Percentiles rank a stretch among this genome's conserved stretches.
phyloP scores from a whole-genome alignment of 495 filamentous ascomycete species.

The Tuber microsphaerosporum region DNA sequence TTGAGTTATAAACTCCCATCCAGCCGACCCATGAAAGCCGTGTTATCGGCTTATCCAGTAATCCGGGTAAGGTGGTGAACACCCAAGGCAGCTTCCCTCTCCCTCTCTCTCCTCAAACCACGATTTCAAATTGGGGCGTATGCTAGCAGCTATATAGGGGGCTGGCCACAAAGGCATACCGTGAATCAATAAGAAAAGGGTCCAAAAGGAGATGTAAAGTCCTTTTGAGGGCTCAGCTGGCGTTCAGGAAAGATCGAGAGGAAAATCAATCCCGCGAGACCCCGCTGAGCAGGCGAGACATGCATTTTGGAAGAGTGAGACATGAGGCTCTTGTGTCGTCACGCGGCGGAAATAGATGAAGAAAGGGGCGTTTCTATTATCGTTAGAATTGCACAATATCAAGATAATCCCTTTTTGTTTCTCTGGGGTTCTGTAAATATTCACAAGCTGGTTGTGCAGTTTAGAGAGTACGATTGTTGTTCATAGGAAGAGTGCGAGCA shows the following conservation, averaged over 20 bases:
- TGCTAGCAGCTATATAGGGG: neutral
- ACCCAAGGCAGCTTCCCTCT: neutral
- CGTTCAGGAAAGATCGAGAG: neutral
- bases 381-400: neutral
- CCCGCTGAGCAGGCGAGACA: neutral
- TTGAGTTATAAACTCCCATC: constrained; percentile 22
- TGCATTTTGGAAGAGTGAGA: neutral
- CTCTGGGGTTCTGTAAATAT: neutral
- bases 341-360: neutral
- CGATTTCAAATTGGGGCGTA: neutral
- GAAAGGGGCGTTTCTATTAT: neutral
- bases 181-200: neutral
- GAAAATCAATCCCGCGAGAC: neutral
- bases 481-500: neutral
- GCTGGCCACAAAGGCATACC: neutral
- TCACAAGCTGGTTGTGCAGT: neutral
- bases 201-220: neutral
- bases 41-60: constrained; percentile 15
- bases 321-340: constrained; percentile 1
- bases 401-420: neutral
- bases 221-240: neutral
- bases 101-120: neutral
- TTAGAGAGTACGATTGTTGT: neutral
- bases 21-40: constrained; percentile 17
- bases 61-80: neutral